These are phyloP conservation scores for Saturnispora ahearnii DNA, from an alignment of 805 yeast genomes.

Conservation along the genomic window DNA sequence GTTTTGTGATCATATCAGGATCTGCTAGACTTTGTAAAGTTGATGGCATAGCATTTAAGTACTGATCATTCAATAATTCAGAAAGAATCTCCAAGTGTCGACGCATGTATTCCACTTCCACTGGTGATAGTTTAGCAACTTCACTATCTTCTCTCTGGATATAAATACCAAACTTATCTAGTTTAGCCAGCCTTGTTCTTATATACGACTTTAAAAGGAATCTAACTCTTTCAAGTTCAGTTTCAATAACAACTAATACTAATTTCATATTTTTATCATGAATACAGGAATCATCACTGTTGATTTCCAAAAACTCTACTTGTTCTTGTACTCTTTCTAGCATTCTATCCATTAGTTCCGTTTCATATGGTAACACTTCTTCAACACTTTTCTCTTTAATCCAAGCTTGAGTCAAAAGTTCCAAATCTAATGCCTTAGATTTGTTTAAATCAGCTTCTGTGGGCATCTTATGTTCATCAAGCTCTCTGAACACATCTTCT, in stretches of 20 bases:
- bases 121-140: slow-evolving; percentile 38
- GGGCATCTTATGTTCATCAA: slow-evolving; percentile 33
- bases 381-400: slow-evolving; percentile 79
- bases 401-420: slow-evolving; percentile 57
- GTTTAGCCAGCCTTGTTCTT: slow-evolving; percentile 64
- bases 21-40: slow-evolving; percentile 70
- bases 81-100: slow-evolving; percentile 56
- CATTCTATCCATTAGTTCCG: slow-evolving; percentile 46
- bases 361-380: slow-evolving; percentile 71
- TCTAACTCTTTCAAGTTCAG: slow-evolving; percentile 81
- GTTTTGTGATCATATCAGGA: slow-evolving; percentile 69
- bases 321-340: slow-evolving; percentile 54
- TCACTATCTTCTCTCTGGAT: slow-evolving; percentile 39
- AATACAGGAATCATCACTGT: slow-evolving; percentile 67
- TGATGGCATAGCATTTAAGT: slow-evolving; percentile 47
- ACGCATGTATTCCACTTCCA: slow-evolving; percentile 60
- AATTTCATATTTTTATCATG: slow-evolving; percentile 61
- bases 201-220: slow-evolving; percentile 75
- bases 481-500: slow-evolving; percentile 61
- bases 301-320: slow-evolving; percentile 66
- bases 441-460: slow-evolving; percentile 6
- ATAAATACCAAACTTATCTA: slow-evolving; percentile 60
- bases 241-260: slow-evolving; percentile 76
- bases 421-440: slow-evolving; percentile 30
- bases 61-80: slow-evolving; percentile 57